Percentiles rank a stretch among this genome's conserved stretches.
Evolutionary conservation across 495 filamentous ascomycete species (phyloP).

Genomic region (Pseudevernia furfuracea): DNA sequence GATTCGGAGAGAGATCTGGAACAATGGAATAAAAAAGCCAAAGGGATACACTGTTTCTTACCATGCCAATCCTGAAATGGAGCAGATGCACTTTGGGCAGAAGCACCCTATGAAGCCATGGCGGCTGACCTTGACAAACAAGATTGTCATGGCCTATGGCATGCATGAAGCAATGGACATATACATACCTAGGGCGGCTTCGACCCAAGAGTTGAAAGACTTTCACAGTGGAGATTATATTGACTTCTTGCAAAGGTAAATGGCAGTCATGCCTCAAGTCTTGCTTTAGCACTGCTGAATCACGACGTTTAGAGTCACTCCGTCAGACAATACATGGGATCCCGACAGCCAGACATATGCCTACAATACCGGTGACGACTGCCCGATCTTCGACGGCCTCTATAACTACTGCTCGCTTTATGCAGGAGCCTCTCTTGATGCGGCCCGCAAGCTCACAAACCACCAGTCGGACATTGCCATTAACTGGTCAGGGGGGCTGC

Average conservation of each 20-base stretch:
- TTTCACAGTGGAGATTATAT: constrained; percentile 89
- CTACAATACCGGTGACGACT: constrained; percentile 90
- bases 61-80: constrained; percentile 91
- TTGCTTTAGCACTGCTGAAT: constrained; percentile 28
- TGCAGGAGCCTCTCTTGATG: constrained; percentile 81
- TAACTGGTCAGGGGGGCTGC: constrained; percentile 98
- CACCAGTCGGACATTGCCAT: constrained; percentile 89
- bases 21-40: constrained; percentile 67
- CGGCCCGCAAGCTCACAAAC: constrained; percentile 79
- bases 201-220: constrained; percentile 74
- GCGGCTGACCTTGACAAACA: constrained; percentile 90
- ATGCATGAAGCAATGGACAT: constrained; percentile 95
- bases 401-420: constrained; percentile 94
- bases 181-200: constrained; percentile 72
- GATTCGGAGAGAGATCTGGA: constrained; percentile 57
- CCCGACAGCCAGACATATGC: constrained; percentile 23
- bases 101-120: constrained; percentile 98
- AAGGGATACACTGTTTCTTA: constrained; percentile 91
- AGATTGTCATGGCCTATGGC: constrained; percentile 85
- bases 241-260: constrained; percentile 63
- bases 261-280: constrained; percentile 30
- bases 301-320: constrained; percentile 42
- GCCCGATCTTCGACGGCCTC: constrained; percentile 91
- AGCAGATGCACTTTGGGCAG: constrained; percentile 90
- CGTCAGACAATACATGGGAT: constrained; percentile 21